Evolutionary conservation across 2,329 filamentous ascomycete genomes (phyloP).

Genomic region (Scedosporium dehoogii): DNA sequence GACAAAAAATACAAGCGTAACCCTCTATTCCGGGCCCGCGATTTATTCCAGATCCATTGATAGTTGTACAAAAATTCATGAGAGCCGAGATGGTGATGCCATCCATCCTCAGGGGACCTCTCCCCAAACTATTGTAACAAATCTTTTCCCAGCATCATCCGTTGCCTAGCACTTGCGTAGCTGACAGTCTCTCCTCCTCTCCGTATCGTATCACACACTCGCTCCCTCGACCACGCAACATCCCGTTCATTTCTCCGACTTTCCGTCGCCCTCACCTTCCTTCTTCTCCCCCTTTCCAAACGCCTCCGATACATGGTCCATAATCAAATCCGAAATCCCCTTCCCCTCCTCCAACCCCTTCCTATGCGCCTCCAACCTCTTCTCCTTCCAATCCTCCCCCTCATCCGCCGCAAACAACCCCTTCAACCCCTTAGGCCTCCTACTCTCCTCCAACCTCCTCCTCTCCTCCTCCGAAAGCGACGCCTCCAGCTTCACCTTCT

Average conservation of each 20-base stretch:
- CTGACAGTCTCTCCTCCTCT: not conserved
- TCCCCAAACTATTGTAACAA: not conserved
- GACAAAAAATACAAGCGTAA: not conserved
- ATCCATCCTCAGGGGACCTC: not conserved
- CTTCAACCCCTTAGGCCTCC: conserved; percentile 25
- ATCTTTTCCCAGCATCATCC: not conserved
- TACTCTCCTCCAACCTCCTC: conserved; percentile 16
- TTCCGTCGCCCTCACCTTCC: conserved; percentile 14
- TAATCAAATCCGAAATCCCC: conserved; percentile 45
- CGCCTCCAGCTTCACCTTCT: conserved; percentile 28
- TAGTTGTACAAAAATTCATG: not conserved
- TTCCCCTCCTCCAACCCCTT: conserved; percentile 45
- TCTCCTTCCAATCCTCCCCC: conserved; percentile 42
- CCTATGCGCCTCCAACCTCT: conserved; percentile 39
- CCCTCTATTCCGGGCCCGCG: not conserved
- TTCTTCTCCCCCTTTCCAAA: conserved; percentile 24
- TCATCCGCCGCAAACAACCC: conserved; percentile 51
- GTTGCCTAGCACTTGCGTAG: not conserved
- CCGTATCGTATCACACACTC: conserved; percentile 7
- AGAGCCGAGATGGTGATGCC: not conserved
- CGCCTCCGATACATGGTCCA: conserved; percentile 47
- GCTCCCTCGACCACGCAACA: conserved; percentile 4
- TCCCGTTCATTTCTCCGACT: conserved; percentile 12
- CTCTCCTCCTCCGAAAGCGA: conserved; percentile 20
- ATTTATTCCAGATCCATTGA: not conserved